Base-by-base conservation (phyloP, 345 rosid genomes). In the Salix suchowensis region DNA sequence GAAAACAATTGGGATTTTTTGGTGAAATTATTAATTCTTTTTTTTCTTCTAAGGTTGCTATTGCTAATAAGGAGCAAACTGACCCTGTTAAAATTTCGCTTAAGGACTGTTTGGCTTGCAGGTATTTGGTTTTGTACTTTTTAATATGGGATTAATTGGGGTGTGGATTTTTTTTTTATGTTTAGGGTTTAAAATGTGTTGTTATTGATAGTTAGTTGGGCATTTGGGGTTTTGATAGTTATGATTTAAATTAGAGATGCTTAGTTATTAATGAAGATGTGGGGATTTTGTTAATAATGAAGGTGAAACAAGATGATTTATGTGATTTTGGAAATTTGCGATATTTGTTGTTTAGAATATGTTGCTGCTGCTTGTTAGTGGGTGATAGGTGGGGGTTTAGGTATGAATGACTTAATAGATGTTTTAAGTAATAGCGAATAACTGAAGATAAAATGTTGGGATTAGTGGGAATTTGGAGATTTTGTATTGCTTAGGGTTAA, bases 71-170 rank as follows among this genome's bases (percentile, higher is more conserved):
- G 70, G 76, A 72, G 78, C 80, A 85, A 80, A 61, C 78, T 0
- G 96, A 92, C 74, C 93, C 96, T 0, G 98, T 96, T 23, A 91
- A 90, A 83, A 96, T 93, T 34, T 96, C 99, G 26, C 97, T 96
- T 32, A 96, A 93, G 87, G 99, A 93, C 74, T 96, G 99, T 81
- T 87, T 96, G 80, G 97, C 99, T 48, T 96, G 99, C 90, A 94
- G 97, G 97, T 92, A 28, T 66, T 19, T 7, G 2, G 9, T 2
- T 1, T 60, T 13, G 7, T 7, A 6, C 65, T 60, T 21, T 12
- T 65, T 14, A 58, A n/a, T 10, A n/a, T 23, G 64, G 64, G 64
- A 46, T 46, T 46, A 46, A 46, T 13, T 13, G 52, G 18, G 14
- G 16, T 1, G 52, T 46, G 52, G 6, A 46, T 0, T 0, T 14